phyloP scores from a whole-genome alignment of 2,329 filamentous ascomycete species.

The Alternaria sp. region DNA sequence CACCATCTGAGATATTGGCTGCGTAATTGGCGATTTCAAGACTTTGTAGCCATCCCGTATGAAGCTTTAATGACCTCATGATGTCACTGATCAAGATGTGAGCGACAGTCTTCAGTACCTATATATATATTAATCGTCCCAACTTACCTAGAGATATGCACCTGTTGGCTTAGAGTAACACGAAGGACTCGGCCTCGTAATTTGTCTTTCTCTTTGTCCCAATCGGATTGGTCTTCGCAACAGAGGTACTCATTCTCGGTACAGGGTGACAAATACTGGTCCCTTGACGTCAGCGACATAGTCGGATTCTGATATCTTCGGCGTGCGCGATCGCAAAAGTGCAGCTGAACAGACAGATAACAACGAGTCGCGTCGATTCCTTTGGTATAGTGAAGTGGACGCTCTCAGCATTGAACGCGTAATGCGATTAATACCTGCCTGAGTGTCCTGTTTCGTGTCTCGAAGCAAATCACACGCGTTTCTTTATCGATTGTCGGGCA shows the following conservation, averaged over 20 bases:
- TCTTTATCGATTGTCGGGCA: neutral
- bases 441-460: neutral
- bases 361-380: neutral
- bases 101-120: neutral
- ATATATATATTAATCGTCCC: no score
- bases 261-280: neutral
- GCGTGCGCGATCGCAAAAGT: neutral
- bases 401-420: neutral
- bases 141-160: neutral
- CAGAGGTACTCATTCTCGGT: neutral
- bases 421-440: neutral
- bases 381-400: neutral
- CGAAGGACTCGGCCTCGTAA: neutral
- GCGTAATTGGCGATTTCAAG: neutral
- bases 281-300: neutral
- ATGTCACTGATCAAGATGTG: neutral
- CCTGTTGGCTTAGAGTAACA: neutral
- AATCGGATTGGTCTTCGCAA: neutral
- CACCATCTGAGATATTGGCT: neutral
- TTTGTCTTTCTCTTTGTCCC: neutral
- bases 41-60: neutral
- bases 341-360: neutral
- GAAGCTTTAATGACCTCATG: neutral
- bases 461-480: neutral
- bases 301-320: neutral